phyloP scores from a whole-genome alignment of 2,329 filamentous ascomycete species.

The Diaporthe sp. region DNA sequence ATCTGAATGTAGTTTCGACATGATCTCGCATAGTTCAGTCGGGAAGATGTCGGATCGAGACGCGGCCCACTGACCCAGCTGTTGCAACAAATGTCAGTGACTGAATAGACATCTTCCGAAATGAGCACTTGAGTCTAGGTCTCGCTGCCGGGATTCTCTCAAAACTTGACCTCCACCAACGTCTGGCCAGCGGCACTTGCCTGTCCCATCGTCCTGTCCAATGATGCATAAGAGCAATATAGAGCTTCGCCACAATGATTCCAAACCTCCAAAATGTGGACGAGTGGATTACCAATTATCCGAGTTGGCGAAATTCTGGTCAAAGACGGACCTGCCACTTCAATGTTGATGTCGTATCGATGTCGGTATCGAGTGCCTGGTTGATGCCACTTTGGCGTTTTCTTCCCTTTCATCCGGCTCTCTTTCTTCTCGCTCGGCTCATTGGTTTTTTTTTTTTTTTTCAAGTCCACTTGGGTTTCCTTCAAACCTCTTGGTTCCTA shows the following conservation, averaged over 20 bases:
- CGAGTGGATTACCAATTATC: not conserved
- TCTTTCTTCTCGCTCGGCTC: not conserved
- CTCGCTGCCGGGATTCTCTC: not conserved
- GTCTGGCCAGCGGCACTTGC: not conserved
- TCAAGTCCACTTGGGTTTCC: not conserved
- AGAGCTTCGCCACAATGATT: not conserved
- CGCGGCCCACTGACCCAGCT: slow-evolving; percentile 98
- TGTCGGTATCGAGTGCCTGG: not conserved
- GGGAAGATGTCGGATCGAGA: slow-evolving; percentile 98
- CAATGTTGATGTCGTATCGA: not conserved
- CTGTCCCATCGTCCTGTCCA: not conserved
- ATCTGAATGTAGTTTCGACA: slow-evolving; percentile 96
- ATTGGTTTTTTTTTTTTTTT: not conserved
- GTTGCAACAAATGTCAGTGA: slow-evolving; percentile 26
- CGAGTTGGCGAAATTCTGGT: not conserved
- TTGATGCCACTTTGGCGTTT: not conserved
- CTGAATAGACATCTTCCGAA: not conserved
- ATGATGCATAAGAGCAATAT: not conserved
- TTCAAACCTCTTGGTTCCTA: not conserved
- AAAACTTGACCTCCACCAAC: not conserved
- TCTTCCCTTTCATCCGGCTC: not conserved
- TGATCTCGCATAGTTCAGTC: slow-evolving; percentile 88
- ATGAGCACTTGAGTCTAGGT: not conserved
- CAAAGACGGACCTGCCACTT: not conserved
- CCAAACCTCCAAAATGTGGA: no score